phyloP scores from a whole-genome alignment of 495 filamentous ascomycete genomes.

The Penicillium bialowiezense region DNA sequence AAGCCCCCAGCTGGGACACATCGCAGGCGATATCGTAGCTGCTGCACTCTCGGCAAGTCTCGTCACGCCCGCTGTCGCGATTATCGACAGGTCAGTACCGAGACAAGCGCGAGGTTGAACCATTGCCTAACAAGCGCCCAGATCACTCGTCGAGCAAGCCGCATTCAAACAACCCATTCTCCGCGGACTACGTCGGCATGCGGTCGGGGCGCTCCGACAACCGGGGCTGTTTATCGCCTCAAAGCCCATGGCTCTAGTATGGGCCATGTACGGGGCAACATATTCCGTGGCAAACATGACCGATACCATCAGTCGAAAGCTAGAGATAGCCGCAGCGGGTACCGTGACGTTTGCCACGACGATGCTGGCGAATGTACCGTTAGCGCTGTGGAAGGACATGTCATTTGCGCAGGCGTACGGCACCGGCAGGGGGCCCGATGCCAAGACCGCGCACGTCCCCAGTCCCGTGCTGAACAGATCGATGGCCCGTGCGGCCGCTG shows the following conservation, averaged over 20 bases:
- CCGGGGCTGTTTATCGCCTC: constrained; percentile 23
- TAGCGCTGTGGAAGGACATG: constrained; percentile 39
- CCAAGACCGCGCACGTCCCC: not conserved
- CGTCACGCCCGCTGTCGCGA: constrained; percentile 28
- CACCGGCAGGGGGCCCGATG: constrained; percentile 2
- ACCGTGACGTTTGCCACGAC: constrained; percentile 27
- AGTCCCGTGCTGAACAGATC: not conserved
- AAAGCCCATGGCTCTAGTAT: constrained; percentile 25
- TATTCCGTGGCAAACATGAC: constrained; percentile 32
- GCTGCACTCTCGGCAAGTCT: constrained; percentile 30
- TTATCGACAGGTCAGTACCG: constrained; percentile 30
- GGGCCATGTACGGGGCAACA: constrained; percentile 33
- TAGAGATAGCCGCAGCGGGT: constrained; percentile 16
- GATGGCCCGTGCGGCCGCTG: constrained; percentile 19
- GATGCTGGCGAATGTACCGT: constrained; percentile 30
- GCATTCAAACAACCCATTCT: constrained; percentile 24
- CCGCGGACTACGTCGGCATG: constrained; percentile 24
- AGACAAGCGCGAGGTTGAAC: not conserved
- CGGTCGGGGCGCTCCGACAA: constrained; percentile 15
- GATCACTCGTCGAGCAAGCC: constrained; percentile 30
- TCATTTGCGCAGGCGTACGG: constrained; percentile 34
- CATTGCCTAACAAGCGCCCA: constrained; percentile 8
- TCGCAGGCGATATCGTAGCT: constrained; percentile 29
- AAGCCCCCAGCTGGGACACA: constrained; percentile 3
- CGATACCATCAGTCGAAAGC: constrained; percentile 25